Base-by-base conservation (phyloP, 2,329 filamentous ascomycete genomes). In the Metarhizium humberi region DNA sequence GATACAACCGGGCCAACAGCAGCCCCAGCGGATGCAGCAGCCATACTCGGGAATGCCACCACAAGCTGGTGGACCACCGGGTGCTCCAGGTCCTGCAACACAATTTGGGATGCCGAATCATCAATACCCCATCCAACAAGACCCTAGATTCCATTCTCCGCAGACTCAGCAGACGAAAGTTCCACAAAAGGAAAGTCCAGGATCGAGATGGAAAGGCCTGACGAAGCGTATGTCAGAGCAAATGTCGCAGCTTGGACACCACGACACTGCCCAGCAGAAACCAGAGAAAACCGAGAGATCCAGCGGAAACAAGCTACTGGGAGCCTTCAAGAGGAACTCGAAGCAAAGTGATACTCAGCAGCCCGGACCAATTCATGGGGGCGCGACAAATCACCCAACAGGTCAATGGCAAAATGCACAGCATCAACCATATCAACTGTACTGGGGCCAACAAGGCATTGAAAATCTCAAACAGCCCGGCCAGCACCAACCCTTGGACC, bases 201-300 rank as follows among this genome's bases (percentile, higher is more conserved):
- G 62, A 5, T 68, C 65, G 4, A 66, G 64, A 47, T 70, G 68
- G 69, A 71, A 68, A 55, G 68, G 63, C 2, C 49, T 71, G 18
- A 67, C 55, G 54, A 69, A 64, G 36, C 63, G 68, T 38, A 58
- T 72, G 60, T 67, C 64, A 3, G 66, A 56, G 20, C 70, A 72
- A 51, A 58, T 63, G 51, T 54, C 58, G 2, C 60, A 60, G 10
- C 49, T 55, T 6, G 40, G 53, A 16, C 54, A 57, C 13, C 49
- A 61, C 8, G 54, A 13, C 4, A 10, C 34, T 16, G 4, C 49
- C 7, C 60, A 63, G 25, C 52, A 51, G 32, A 64, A 62, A 51
- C 29, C 55, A 4, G 63, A 65, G 7, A 61, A 57, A 11, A 58
- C 55, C 10, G 64, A 67, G 14, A 59, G 59, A 52, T 57, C 20